phyloP scores from a whole-genome alignment of 257 asterid species.

The Solanum chiquidenum region DNA sequence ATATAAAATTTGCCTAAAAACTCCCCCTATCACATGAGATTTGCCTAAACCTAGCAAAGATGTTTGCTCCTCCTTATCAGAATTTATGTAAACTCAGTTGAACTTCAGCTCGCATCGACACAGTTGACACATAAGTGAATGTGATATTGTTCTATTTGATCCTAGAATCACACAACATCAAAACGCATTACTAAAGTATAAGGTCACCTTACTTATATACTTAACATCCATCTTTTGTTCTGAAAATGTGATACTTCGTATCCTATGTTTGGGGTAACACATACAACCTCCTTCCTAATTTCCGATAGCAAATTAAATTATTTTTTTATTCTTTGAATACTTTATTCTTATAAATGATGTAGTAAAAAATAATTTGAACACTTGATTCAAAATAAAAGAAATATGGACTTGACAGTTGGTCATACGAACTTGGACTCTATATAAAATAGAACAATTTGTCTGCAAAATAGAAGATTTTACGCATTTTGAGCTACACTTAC shows the following conservation, averaged over 20 bases:
- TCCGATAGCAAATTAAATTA: neutral
- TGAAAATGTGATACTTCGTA: too few species aligned
- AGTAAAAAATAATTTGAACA: neutral
- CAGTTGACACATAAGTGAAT: neutral
- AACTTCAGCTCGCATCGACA: too few species aligned
- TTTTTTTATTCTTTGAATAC: neutral
- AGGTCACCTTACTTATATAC: neutral
- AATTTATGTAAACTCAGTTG: neutral
- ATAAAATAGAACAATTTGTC: neutral
- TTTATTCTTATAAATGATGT: neutral
- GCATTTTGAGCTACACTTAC: neutral
- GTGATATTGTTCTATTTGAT: neutral
- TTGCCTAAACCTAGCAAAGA: neutral
- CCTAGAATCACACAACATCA: neutral
- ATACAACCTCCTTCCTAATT: neutral
- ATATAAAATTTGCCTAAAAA: too few species aligned
- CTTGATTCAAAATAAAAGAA: neutral
- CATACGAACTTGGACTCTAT: neutral
- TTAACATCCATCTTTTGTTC: too few species aligned
- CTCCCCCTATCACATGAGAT: neutral
- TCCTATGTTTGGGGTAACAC: neutral
- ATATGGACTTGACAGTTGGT: neutral
- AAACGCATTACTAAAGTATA: neutral
- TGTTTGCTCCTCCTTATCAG: neutral
- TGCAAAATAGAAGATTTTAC: neutral